Evolutionary conservation across 495 filamentous ascomycete species (phyloP), one percentile per base, ranked within the genome.

Genomic region (Tuber umbilicatum): DNA sequence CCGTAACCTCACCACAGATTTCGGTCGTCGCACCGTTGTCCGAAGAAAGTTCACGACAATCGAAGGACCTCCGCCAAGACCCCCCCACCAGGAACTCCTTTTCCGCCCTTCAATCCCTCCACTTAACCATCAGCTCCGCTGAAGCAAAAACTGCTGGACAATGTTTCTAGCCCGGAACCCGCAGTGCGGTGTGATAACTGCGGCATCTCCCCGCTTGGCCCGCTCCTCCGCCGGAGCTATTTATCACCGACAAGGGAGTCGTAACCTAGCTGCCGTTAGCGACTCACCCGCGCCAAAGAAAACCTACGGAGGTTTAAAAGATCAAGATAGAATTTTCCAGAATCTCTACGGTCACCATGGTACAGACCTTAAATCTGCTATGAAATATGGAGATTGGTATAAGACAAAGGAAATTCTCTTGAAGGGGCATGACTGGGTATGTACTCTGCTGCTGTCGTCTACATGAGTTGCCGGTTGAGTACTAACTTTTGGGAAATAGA

Each of bases 351-450:
- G 91, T 75, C 93, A 95, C 81, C 94, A 92, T 87, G 92, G 92
- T 41, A 87, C 92, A 68, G 94, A 97, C 86, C 85, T 99, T 73
- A 93, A 94, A 87, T 90, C 88, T 76, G 93, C 95, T n/a, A 93
- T 91, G 92, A 97, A 97, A 86, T 97, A 94, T 87, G 95, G 95
- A 80, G 96, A 99, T 84, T 99, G 95, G 95, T 88, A 99, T 86
- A 97, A 94, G 87, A 99, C 95, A 70, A 99, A 99, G 88, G 95
- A 99, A 84, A 99, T 99, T 69, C 84, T 99, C 71, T 84, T 92
- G 77, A 98, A 99, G 87, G 95, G 95, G 71, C 91, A 99, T 85
- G 95, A 99, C 82, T 99, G 95, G 95, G 91, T 92, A 85, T 78
- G 87, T 82, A 50, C 31, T 70, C 39, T 41, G 69, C 10, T 68